phyloP scores from a whole-genome alignment of 2,329 filamentous ascomycete genomes.

The Thielaviopsis populi region DNA sequence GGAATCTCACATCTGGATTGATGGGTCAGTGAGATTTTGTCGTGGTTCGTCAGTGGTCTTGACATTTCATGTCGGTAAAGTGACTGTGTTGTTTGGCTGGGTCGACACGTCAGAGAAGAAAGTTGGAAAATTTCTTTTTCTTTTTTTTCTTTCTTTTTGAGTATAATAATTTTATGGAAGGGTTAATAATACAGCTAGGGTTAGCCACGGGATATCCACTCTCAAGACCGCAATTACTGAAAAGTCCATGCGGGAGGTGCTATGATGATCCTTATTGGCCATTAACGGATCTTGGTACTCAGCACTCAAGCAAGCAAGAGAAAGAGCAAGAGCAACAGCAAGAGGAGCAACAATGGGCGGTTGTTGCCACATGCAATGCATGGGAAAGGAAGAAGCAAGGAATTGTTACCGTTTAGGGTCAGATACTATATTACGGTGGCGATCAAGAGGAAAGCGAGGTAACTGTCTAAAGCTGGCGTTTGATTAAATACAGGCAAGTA shows the following conservation, averaged over 20 bases:
- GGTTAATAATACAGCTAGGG: too few species aligned
- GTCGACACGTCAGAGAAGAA: too few species aligned
- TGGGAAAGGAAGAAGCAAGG: neutral
- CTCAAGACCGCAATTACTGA: too few species aligned
- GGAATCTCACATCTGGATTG: neutral
- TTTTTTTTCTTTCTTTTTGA: too few species aligned
- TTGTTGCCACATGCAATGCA: neutral
- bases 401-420: neutral
- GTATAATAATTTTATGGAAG: too few species aligned
- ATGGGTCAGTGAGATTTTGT: neutral
- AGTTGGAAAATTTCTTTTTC: too few species aligned
- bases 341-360: neutral
- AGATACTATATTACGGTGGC: neutral
- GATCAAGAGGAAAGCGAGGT: neutral
- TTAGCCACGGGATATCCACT: too few species aligned
- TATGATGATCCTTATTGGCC: too few species aligned
- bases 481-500: neutral
- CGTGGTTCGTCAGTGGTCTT: neutral
- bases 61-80: neutral
- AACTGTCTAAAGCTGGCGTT: neutral
- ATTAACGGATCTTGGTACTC: too few species aligned
- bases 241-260: too few species aligned
- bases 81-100: neutral
- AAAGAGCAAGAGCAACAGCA: neutral
- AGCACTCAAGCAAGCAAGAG: neutral